These are phyloP conservation scores for Lolium rigidum DNA, from an alignment of 176 grass and related monocot genomes.

Conservation along the genomic window DNA sequence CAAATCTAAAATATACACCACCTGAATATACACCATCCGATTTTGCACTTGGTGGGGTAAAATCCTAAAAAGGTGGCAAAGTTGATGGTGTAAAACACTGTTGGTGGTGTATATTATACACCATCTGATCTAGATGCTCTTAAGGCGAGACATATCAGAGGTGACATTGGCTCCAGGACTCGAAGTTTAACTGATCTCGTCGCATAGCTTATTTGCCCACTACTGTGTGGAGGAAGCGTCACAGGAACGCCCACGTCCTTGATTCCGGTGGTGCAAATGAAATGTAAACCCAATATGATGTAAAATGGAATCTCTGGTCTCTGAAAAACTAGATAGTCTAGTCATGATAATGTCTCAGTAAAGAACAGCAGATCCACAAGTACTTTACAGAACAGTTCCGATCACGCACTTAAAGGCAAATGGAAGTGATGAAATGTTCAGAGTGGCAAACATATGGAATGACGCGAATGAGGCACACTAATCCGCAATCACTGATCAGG, in stretches of 20 bases:
- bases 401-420: neutral
- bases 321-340: neutral
- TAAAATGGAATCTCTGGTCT: neutral
- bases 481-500: slow-evolving; percentile 28
- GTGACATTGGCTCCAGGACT: too few species aligned
- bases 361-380: neutral
- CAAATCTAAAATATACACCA: too few species aligned
- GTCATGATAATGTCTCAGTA: neutral
- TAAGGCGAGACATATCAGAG: too few species aligned
- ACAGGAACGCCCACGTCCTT: neutral
- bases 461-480: slow-evolving; percentile 15
- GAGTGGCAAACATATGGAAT: slow-evolving; percentile 19
- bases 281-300: too few species aligned
- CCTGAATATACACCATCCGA: too few species aligned
- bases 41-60: too few species aligned
- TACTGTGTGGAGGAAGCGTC: neutral
- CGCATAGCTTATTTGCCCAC: too few species aligned
- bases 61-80: too few species aligned
- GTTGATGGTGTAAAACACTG: too few species aligned
- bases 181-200: too few species aligned
- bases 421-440: slow-evolving; percentile 18
- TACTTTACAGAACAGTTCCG: neutral
- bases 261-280: neutral
- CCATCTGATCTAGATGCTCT: too few species aligned
- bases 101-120: too few species aligned